These are phyloP conservation scores for Phylloporus arenicola DNA, from an alignment of 768 basidiomycete species.

Conservation along the genomic window DNA sequence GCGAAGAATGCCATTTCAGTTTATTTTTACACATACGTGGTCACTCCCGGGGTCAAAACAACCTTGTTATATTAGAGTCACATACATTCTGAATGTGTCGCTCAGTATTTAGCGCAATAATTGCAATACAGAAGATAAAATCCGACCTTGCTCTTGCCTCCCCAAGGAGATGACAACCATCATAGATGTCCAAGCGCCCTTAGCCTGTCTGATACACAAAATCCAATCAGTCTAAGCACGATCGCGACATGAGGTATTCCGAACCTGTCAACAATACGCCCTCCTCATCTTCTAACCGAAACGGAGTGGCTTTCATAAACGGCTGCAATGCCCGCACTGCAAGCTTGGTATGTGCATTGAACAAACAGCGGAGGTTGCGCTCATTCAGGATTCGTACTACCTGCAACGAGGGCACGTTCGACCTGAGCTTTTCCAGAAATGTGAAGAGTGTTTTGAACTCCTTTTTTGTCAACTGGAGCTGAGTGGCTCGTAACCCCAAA, in stretches of 20 bases:
- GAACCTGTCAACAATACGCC: slow-evolving; percentile 21
- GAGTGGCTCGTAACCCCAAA: slow-evolving; percentile 11
- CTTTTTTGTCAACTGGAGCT: not conserved
- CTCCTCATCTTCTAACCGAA: slow-evolving; percentile 22
- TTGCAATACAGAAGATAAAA: not conserved
- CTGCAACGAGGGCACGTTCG: slow-evolving; percentile 14
- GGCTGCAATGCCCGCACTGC: slow-evolving; percentile 6
- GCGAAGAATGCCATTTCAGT: no score
- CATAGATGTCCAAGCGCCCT: slow-evolving; percentile 3
- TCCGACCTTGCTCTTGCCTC: not conserved
- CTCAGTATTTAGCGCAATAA: not conserved
- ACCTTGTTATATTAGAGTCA: no score
- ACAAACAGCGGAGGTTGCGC: slow-evolving; percentile 13
- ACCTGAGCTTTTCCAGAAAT: slow-evolving; percentile 8
- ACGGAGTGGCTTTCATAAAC: not conserved
- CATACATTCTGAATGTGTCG: not conserved
- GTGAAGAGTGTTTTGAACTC: slow-evolving; percentile 9
- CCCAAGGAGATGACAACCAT: not conserved
- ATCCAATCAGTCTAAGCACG: not conserved
- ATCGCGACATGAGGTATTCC: not conserved
- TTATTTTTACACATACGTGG: not conserved
- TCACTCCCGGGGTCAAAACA: not conserved
- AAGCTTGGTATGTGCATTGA: slow-evolving; percentile 13
- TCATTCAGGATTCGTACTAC: slow-evolving; percentile 19
- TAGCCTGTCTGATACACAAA: slow-evolving; percentile 12